Conservation (phyloP, 176 grass and related monocot genomes). For the Thinopyrum elongatum region DNA sequence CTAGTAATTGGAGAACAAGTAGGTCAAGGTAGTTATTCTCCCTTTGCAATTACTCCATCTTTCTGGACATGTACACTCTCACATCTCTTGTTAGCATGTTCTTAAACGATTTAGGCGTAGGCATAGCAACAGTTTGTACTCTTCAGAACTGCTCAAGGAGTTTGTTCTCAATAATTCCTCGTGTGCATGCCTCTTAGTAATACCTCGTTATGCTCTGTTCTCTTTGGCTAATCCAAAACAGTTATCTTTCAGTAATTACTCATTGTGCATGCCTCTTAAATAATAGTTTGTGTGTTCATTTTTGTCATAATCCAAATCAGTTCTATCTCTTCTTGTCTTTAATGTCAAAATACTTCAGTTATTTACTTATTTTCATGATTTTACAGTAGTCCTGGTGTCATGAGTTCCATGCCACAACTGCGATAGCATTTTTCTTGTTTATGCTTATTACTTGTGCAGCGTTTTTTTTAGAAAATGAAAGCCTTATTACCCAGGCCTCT, state of each 20-base stretch:
- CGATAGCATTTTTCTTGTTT: background rate
- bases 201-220: background rate
- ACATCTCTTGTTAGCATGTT: background rate
- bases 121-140: background rate
- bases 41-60: background rate
- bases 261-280: background rate
- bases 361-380: background rate
- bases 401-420: background rate
- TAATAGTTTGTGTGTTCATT: background rate
- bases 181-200: background rate
- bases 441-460: background rate
- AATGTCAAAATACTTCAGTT: constrained; percentile 5
- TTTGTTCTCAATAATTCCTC: background rate
- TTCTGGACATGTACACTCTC: background rate
- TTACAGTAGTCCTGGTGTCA: background rate
- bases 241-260: background rate
- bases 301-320: constrained; percentile 4
- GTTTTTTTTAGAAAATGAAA: no score
- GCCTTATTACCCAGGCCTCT: no score
- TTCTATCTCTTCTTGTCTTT: background rate
- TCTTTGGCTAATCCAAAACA: constrained; percentile 9
- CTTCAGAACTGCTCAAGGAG: background rate
- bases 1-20: constrained; percentile 83
- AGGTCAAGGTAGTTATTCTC: constrained; percentile 69
- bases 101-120: background rate